Conservation (phyloP, 805 yeast species). For the Kodamaea nitidulidarum region DNA sequence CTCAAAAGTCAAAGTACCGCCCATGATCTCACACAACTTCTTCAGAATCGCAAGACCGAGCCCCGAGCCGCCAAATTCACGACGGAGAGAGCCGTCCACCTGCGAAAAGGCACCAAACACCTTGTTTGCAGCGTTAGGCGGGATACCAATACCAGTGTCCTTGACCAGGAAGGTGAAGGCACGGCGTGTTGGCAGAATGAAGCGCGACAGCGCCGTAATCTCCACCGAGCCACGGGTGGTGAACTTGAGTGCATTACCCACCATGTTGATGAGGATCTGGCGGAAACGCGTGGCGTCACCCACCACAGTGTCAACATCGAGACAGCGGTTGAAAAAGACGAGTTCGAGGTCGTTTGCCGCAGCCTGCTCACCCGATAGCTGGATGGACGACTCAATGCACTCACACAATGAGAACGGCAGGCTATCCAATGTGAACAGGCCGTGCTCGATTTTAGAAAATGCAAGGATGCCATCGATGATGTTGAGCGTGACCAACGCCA, state of each 20-base stretch:
- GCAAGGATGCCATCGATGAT: conserved; percentile 54
- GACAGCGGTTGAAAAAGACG: conserved; percentile 41
- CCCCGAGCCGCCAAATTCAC: conserved; percentile 53
- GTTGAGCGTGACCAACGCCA: conserved; percentile 48
- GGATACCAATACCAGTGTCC: conserved; percentile 56
- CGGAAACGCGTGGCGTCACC: conserved; percentile 51
- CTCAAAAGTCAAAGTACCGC: conserved; percentile 44
- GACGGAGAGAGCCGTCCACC: conserved; percentile 51
- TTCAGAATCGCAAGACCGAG: conserved; percentile 47
- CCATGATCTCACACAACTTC: conserved; percentile 46
- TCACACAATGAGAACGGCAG: conserved; percentile 43
- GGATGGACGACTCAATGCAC: conserved; percentile 46
- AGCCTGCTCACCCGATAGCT: conserved; percentile 47
- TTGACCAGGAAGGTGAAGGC: conserved; percentile 39
- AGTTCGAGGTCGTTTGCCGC: conserved; percentile 42
- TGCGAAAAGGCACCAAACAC: conserved; percentile 52
- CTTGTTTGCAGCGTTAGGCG: conserved; percentile 38
- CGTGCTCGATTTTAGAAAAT: conserved; percentile 53
- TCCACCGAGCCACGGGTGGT: conserved; percentile 42
- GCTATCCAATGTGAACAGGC: conserved; percentile 43
- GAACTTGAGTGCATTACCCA: conserved; percentile 53
- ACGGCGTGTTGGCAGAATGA: conserved; percentile 26
- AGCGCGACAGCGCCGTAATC: conserved; percentile 31
- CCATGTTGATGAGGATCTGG: conserved; percentile 48
- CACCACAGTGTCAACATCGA: conserved; percentile 31